These are phyloP conservation scores for Boletellus ananas DNA, from an alignment of 768 basidiomycete species.

Conservation along the genomic window DNA sequence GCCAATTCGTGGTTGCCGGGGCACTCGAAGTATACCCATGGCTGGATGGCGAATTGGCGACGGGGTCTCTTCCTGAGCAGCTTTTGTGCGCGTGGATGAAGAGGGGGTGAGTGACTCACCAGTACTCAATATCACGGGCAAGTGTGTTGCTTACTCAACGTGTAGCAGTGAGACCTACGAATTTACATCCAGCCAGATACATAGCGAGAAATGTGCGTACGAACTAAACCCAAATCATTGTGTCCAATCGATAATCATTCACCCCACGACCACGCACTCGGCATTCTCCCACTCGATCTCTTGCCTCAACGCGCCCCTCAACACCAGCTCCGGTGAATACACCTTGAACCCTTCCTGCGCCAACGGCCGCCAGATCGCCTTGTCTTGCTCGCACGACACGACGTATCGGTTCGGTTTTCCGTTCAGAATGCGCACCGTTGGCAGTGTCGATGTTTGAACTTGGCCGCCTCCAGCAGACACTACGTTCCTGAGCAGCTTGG, in stretches of 20 bases:
- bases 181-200: too few species aligned
- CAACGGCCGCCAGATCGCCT: conserved; percentile 63
- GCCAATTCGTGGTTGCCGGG: too few species aligned
- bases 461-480: conserved; percentile 68
- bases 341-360: conserved; percentile 47
- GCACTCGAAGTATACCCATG: too few species aligned
- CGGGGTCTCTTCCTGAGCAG: too few species aligned
- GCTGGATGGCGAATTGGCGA: too few species aligned
- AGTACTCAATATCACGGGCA: too few species aligned
- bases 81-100: too few species aligned
- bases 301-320: conserved; percentile 63
- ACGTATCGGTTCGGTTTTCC: conserved; percentile 51
- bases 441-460: conserved; percentile 48
- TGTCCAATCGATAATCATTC: not conserved
- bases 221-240: too few species aligned
- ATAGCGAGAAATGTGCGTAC: too few species aligned
- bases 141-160: too few species aligned
- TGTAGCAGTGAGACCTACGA: too few species aligned
- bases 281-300: conserved; percentile 59
- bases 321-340: conserved; percentile 67
- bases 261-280: conserved; percentile 19
- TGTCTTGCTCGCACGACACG: conserved; percentile 64
- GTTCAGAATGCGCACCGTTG: conserved; percentile 53
- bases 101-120: too few species aligned
- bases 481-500: conserved; percentile 63